Base-by-base conservation (phyloP, 2,329 filamentous ascomycete species). In the Fusarium musae region DNA sequence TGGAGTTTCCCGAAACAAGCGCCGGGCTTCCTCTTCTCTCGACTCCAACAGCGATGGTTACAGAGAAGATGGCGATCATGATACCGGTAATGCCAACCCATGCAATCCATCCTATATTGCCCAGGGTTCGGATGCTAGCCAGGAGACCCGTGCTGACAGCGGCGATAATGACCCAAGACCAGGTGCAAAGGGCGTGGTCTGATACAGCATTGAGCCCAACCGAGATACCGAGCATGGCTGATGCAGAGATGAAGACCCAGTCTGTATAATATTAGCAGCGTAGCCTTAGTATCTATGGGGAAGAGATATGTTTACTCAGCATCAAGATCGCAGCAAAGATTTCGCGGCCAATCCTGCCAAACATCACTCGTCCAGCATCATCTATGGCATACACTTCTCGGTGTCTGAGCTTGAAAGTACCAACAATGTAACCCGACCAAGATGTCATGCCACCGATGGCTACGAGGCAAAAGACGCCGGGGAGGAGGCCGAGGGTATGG, bases 301-400 rank as follows among this genome's bases (percentile, higher is more conserved):
- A 7, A 28, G 19, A 17, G 9, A 19, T 13, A 23, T 28, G 69
- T 72, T 63, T 54, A 84, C 82, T 79, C 68, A 85, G 63, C 76
- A 78, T 72, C 56, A 82, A 80, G 17, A 74, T 70, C n/a, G 66
- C 68, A 11, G 79, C 82, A 59, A 87, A 80, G 30, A 85, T 52
- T 53, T 84, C 83, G 9, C 83, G 81, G 1, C 86, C 86, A 9
- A 82, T 59, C 9, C 77, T 82, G 16, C 87, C 87, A 69, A 87
- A 85, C 16, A 88, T 80, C 43, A 85, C 80, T 7, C 71, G 70
- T 23, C 86, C 87, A 5, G 83, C 87, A 73, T 88, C 87, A 53
- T 87, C 87, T 61, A 89, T 85, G 32, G 84, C 83, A 73, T 89
- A 88, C 4, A 88, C 84, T 42, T 85, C 81, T 6, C 82, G 83